These are phyloP conservation scores for Zymoseptoria brevis DNA, from an alignment of 2,329 filamentous ascomycete species.

Conservation along the genomic window DNA sequence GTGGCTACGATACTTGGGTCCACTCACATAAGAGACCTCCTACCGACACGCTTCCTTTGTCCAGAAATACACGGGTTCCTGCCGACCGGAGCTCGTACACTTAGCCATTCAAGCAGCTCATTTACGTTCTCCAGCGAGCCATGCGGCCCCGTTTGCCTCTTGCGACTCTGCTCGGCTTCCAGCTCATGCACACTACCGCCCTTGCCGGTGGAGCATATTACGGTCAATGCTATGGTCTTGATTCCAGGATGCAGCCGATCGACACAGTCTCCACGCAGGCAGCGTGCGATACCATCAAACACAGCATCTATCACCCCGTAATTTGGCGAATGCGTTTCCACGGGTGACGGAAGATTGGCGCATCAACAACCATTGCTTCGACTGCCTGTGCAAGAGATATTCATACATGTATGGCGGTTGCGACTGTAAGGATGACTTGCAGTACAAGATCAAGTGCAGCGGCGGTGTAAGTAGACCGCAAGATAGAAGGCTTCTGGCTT, in stretches of 20 bases:
- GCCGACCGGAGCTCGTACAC: too few species aligned
- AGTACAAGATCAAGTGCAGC: background rate
- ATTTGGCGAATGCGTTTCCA: background rate
- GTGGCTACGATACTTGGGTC: too few species aligned
- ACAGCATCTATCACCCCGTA: background rate
- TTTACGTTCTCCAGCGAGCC: too few species aligned
- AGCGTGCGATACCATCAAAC: background rate
- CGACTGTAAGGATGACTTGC: background rate
- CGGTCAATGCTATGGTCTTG: background rate
- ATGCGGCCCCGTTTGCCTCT: background rate
- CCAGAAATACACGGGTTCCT: too few species aligned
- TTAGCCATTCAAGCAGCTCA: too few species aligned
- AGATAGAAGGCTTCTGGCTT: background rate
- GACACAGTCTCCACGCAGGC: background rate
- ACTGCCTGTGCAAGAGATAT: background rate
- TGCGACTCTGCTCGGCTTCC: background rate
- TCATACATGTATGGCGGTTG: background rate
- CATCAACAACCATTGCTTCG: background rate
- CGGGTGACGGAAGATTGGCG: background rate
- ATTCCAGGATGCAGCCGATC: background rate
- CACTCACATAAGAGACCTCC: too few species aligned
- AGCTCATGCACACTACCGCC: background rate
- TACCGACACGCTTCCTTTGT: too few species aligned
- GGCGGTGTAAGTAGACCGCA: background rate
- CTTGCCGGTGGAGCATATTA: background rate